Evolutionary conservation across 768 basidiomycete species (phyloP), one percentile per base, ranked within the genome.

Genomic region (Kwoniella europaea): DNA sequence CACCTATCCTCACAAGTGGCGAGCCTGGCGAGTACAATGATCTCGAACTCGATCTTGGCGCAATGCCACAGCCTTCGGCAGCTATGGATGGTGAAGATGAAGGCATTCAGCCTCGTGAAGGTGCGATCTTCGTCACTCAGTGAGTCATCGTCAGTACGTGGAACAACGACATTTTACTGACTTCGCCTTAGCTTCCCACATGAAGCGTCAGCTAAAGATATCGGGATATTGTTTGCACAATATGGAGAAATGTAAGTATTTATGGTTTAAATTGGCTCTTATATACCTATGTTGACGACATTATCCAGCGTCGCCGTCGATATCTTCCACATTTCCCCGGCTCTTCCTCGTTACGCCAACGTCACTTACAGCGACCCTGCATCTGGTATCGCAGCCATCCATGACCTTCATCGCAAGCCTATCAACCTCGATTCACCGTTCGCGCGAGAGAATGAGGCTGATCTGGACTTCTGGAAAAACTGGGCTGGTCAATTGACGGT

Each of bases 141-240:
- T 82, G 56, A 72, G 79, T 69, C 35, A 35, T 4, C 2, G 13
- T 22, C 27, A 43, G 13, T 18, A 22, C 2, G 15, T 65, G 27
- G 27, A 18, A 16, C 3, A 15, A 41, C 44, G 20, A 27, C 42
- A 20, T 46, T 16, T 46, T 43, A 42, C 16, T 9, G 41, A 43
- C 22, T 29, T 52, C 57, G 24, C 43, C 22, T 18, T 46, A 83
- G 82, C 29, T 83, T 83, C 57, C 81, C 80, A 5, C 74, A 76
- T 15, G 66, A 69, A 4, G 77, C 74, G 2, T 79, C 81, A 3
- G 77, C 81, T 12, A 76, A 77, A 65, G 82, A 83, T 63, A 68
- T 83, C 15, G 82, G 79, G 20, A 78, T 83, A 7, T 69, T 83
- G 4, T 83, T 83, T 46, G 77, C 79, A 6, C 80, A 83, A 53